These are phyloP conservation scores for Globisporangium cederbergense DNA, from an alignment of 352 stramenopile species.

Conservation along the genomic window DNA sequence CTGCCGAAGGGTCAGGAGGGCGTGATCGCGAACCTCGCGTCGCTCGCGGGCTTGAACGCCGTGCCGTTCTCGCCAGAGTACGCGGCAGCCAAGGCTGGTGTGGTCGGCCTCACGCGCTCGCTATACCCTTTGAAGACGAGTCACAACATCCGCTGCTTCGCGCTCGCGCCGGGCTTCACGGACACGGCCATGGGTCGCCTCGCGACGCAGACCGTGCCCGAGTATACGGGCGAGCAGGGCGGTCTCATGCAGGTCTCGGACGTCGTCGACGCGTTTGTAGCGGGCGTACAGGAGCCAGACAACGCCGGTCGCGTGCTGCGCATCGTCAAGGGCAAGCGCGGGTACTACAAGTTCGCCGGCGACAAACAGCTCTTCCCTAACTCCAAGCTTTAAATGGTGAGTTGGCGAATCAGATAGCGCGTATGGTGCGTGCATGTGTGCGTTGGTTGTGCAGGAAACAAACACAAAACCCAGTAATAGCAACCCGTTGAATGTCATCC, in stretches of 20 bases:
- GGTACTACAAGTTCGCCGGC: conserved; percentile 60
- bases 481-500: conserved; percentile 1
- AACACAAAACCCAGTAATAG: background rate
- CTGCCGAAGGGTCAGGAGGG: conserved; percentile 55
- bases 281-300: conserved; percentile 41
- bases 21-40: conserved; percentile 71
- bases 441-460: background rate
- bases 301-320: conserved; percentile 60
- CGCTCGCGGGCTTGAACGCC: conserved; percentile 51
- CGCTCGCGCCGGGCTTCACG: conserved; percentile 63
- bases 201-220: conserved; percentile 29
- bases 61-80: conserved; percentile 66
- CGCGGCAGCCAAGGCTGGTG: conserved; percentile 64
- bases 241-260: conserved; percentile 34
- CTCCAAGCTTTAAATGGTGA: conserved; percentile 35
- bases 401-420: background rate
- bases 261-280: conserved; percentile 56
- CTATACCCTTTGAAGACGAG: conserved; percentile 54
- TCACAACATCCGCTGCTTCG: conserved; percentile 70
- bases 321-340: conserved; percentile 45
- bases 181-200: conserved; percentile 61
- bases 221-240: conserved; percentile 57
- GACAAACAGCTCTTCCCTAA: conserved; percentile 69
- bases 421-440: background rate
- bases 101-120: conserved; percentile 72